A percentile compares a stretch with the other conserved stretches of the same genome.
Evolutionary conservation across 352 stramenopile species (phyloP).

Genomic region (Phytophthora capsici): DNA sequence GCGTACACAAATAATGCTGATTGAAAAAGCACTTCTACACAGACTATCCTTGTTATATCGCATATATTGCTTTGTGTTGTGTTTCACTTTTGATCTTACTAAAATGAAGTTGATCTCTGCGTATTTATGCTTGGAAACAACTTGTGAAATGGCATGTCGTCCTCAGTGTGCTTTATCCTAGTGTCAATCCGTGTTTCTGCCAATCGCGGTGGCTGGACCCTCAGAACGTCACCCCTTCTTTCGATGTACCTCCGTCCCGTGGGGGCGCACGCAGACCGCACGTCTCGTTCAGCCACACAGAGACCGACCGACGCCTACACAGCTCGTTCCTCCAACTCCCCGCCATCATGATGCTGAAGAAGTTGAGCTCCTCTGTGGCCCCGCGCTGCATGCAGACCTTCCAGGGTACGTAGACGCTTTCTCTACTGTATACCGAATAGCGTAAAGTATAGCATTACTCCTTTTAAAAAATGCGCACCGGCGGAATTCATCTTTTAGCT

Average conservation of each 20-base stretch:
- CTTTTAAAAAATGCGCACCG: slow-evolving; percentile 3
- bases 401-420: slow-evolving; percentile 25
- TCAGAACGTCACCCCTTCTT: slow-evolving; percentile 33
- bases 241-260: slow-evolving; percentile 19
- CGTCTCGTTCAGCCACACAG: slow-evolving; percentile 30
- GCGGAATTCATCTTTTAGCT: slow-evolving; percentile 16
- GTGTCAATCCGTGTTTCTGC: slow-evolving; percentile 20
- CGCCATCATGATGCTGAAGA: slow-evolving; percentile 75
- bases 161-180: background rate
- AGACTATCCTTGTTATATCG: background rate
- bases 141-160: slow-evolving; percentile 2
- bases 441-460: background rate
- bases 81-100: background rate
- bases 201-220: slow-evolving; percentile 27
- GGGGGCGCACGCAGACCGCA: slow-evolving; percentile 17
- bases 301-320: slow-evolving; percentile 9
- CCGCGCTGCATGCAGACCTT: slow-evolving; percentile 64
- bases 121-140: slow-evolving; percentile 5
- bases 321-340: slow-evolving; percentile 1
- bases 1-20: background rate
- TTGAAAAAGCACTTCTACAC: background rate
- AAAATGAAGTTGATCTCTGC: background rate
- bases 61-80: background rate
- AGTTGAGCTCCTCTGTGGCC: slow-evolving; percentile 63
- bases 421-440: background rate